These are phyloP conservation scores for Russula lepida DNA, from an alignment of 768 basidiomycete genomes.

Conservation along the genomic window DNA sequence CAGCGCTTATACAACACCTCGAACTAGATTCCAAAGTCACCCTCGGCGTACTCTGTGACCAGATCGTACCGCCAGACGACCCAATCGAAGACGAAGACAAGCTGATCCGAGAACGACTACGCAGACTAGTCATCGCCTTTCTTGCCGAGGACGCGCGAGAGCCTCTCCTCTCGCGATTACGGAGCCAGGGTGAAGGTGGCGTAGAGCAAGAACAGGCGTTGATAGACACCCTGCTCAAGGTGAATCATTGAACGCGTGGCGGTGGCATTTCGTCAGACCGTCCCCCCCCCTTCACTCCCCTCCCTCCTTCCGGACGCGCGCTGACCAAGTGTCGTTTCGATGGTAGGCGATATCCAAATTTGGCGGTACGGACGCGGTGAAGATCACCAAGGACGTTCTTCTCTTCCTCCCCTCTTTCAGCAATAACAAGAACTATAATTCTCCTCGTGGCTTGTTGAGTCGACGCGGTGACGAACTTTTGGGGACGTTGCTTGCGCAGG, in stretches of 20 bases:
- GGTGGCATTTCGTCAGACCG: constrained; percentile 15
- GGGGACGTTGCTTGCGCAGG: constrained; percentile 33
- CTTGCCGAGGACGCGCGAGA: constrained; percentile 44
- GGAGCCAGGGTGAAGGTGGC: constrained; percentile 33
- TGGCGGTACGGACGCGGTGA: constrained; percentile 33
- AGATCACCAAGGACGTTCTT: constrained; percentile 48
- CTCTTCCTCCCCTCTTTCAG: constrained; percentile 40
- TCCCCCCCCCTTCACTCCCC: too few relatives aligned
- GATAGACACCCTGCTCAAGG: constrained; percentile 41
- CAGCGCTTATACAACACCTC: constrained; percentile 52
- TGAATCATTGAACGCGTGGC: constrained; percentile 22
- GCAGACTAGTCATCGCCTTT: constrained; percentile 53
- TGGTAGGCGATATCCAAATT: constrained; percentile 45
- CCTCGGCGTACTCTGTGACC: constrained; percentile 61
- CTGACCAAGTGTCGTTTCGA: background rate
- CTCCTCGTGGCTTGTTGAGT: constrained; percentile 23
- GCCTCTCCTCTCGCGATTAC: constrained; percentile 38
- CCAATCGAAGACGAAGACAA: constrained; percentile 50
- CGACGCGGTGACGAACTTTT: constrained; percentile 36
- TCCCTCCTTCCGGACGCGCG: background rate
- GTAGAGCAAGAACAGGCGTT: constrained; percentile 42
- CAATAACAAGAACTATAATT: background rate
- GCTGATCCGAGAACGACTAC: constrained; percentile 46
- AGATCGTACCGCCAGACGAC: constrained; percentile 46
- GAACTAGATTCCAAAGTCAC: constrained; percentile 54